phyloP scores from a whole-genome alignment of 225 moss, liverwort and hornwort species.

The Pleurozium schreberi region DNA sequence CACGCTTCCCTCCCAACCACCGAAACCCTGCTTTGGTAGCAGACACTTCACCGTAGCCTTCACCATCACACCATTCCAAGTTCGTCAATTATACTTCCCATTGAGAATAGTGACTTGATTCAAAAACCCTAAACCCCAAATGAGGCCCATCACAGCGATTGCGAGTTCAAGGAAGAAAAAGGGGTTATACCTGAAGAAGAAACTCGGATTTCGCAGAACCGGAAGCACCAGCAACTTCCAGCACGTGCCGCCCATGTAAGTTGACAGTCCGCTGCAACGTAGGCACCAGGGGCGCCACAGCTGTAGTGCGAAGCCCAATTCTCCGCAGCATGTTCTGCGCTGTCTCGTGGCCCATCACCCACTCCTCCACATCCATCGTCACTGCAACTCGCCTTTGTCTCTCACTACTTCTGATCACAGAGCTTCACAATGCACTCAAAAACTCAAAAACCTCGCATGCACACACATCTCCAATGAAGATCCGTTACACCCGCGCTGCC shows the following conservation, averaged over 20 bases:
- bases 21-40: constrained; percentile 26
- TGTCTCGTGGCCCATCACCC: constrained; percentile 43
- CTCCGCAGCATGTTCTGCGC: constrained; percentile 37
- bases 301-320: constrained; percentile 14
- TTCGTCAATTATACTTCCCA: neutral
- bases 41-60: constrained; percentile 47
- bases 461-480: neutral
- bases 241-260: constrained; percentile 34
- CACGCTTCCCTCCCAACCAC: constrained; percentile 49
- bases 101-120: neutral
- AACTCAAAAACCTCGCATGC: neutral
- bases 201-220: constrained; percentile 54
- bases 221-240: constrained; percentile 45
- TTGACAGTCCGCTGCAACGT: constrained; percentile 32
- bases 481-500: neutral
- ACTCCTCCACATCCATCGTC: constrained; percentile 39
- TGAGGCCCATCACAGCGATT: neutral
- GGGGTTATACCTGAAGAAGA: constrained; percentile 33
- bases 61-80: neutral
- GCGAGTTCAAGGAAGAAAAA: neutral
- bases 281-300: constrained; percentile 24
- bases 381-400: neutral
- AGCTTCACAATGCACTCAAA: neutral
- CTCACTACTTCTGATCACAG: neutral
- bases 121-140: neutral